Conservation (phyloP, 1,284 basidiomycete genomes). For the Kwoniella shivajii region DNA sequence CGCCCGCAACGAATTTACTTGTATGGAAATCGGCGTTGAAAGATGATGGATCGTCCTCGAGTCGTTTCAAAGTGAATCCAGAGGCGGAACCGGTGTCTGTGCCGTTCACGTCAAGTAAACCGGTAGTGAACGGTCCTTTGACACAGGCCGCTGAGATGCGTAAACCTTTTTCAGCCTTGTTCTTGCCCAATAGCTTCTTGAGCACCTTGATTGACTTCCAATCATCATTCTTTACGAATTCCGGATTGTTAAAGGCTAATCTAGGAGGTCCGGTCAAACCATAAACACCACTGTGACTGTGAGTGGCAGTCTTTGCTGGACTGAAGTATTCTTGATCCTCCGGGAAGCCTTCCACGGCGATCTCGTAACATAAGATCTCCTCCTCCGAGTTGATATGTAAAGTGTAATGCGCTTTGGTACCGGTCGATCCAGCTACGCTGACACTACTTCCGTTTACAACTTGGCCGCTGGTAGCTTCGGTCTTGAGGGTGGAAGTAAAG, state of each 20-base stretch:
- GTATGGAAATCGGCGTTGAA: slow-evolving; percentile 54
- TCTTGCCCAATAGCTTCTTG: background rate
- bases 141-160: background rate
- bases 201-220: background rate
- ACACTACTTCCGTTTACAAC: background rate
- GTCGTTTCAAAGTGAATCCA: background rate
- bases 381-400: slow-evolving; percentile 47
- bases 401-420: background rate
- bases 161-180: background rate
- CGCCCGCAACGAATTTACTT: slow-evolving; percentile 43
- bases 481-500: background rate
- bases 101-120: background rate
- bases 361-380: slow-evolving; percentile 51
- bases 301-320: slow-evolving; percentile 50
- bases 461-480: background rate
- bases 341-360: slow-evolving; percentile 6
- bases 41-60: slow-evolving; percentile 40
- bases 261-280: slow-evolving; percentile 49
- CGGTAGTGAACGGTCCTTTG: background rate
- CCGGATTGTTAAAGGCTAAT: slow-evolving; percentile 49
- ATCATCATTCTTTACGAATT: background rate
- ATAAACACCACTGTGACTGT: slow-evolving; percentile 47
- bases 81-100: background rate
- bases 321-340: slow-evolving; percentile 36
- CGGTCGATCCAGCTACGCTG: background rate